phyloP scores from a whole-genome alignment of 208 protist species.

The Acanthamoeba royreba region DNA sequence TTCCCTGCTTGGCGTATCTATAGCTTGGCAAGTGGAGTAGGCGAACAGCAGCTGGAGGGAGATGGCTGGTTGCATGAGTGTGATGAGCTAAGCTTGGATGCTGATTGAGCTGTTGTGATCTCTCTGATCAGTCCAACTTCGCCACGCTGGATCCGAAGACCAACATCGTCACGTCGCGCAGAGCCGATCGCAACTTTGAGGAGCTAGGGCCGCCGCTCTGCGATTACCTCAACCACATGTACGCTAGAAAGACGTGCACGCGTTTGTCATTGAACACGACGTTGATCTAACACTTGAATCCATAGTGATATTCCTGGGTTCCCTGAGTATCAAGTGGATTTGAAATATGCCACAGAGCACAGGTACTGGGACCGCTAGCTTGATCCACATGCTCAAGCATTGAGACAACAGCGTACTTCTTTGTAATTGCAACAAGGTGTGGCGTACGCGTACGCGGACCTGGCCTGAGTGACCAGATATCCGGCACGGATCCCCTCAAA shows the following conservation, averaged over 20 bases:
- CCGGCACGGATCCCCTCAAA: slow-evolving; percentile 75
- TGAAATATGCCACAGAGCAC: slow-evolving; percentile 81
- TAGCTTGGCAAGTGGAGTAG: too few relatives aligned
- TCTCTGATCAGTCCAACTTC: slow-evolving; percentile 78
- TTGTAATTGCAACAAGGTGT: slow-evolving; percentile 51
- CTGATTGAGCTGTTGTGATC: too few relatives aligned
- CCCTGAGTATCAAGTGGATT: slow-evolving; percentile 58
- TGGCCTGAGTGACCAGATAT: slow-evolving; percentile 72
- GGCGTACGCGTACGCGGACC: slow-evolving; percentile 72
- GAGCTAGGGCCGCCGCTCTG: slow-evolving; percentile 71
- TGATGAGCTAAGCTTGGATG: too few relatives aligned
- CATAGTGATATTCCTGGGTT: slow-evolving; percentile 68
- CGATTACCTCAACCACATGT: slow-evolving; percentile 57
- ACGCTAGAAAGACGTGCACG: too few relatives aligned
- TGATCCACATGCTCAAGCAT: neutral
- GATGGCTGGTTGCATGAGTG: neutral
- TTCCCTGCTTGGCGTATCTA: neutral
- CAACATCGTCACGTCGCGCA: slow-evolving; percentile 63
- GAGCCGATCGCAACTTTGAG: slow-evolving; percentile 80
- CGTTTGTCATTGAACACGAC: too few relatives aligned
- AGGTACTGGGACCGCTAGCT: neutral
- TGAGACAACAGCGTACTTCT: neutral
- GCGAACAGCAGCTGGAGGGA: too few relatives aligned
- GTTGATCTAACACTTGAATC: neutral
- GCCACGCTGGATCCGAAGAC: slow-evolving; percentile 65